Base-by-base conservation (phyloP, 139 green algal species). In the Gonium pectorale region DNA sequence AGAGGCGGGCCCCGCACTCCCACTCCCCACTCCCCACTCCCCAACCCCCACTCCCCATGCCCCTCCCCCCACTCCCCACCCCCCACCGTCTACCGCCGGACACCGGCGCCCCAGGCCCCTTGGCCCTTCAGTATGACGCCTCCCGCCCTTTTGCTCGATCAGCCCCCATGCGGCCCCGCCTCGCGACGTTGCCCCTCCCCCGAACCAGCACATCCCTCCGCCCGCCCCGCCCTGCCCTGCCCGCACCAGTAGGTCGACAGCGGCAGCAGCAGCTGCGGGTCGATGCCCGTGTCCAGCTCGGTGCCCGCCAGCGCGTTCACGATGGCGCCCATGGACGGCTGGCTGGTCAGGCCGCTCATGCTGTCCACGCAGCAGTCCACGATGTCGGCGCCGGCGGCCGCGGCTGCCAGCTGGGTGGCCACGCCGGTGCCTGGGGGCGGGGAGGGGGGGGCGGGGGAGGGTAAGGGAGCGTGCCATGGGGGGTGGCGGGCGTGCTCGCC, bases 281-380 rank as follows among this genome's bases (percentile, higher is more conserved):
- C 64, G 33, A 98, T 92, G 68, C 94, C 95, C 0, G 95, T 98
- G 91, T 98, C 96, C 71, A 96, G 89, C 24, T 95, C 84, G 3
- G 94, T 96, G 86, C 92, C 94, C 22, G 72, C 63, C 63, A 97
- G 88, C 17, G 89, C 87, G 63, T 93, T 92, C 13, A 98, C 91
- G 17, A 99, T 90, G 43, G 96, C 96, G 44, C 96, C 96, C 92
- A 98, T 96, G 69, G 86, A 93, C 0, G 95, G 95, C 83, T 99
- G 96, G 17, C 86, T 91, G n/a, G 90, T 94, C 41, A 91, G 75
- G 21, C 91, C 92, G 40, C 89, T 93, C 94, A 99, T 97, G 69
- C 87, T 91, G 91, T 98, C 96, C 51, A 96, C 93, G 81, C 86
- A 93, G 79, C 86, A 92, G 86, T 99, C 96, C 3, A 98, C 86